These are phyloP conservation scores for Cucumis sativus DNA, from an alignment of 306 rosid species.

Conservation along the genomic window DNA sequence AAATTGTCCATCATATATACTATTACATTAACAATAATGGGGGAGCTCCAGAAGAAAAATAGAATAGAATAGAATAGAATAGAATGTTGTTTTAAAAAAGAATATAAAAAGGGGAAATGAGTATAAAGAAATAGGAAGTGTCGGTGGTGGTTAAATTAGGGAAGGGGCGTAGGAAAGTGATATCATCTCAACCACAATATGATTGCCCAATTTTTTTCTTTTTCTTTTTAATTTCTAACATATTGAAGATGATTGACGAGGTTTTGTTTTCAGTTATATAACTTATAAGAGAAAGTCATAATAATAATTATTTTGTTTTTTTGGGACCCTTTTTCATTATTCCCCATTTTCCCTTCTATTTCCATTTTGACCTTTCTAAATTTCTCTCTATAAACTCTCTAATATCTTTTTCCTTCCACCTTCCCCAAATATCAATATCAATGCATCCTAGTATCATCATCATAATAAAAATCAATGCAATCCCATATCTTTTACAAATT, in stretches of 20 bases:
- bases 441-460: neutral
- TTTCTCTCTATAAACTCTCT: neutral
- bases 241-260: neutral
- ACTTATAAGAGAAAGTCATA: neutral
- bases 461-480: too few relatives aligned
- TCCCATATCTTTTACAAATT: too few relatives aligned
- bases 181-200: neutral
- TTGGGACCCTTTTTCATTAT: neutral
- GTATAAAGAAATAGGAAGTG: neutral
- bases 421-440: neutral
- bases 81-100: neutral
- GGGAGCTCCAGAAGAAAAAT: too few relatives aligned
- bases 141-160: slow-evolving; percentile 1
- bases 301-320: neutral
- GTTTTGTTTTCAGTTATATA: neutral
- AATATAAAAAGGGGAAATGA: neutral
- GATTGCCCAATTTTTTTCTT: neutral
- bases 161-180: neutral
- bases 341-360: neutral
- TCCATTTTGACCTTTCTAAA: neutral
- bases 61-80: neutral
- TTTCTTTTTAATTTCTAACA: neutral
- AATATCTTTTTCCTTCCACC: neutral
- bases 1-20: too few relatives aligned
- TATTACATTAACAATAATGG: too few relatives aligned